phyloP scores from a whole-genome alignment of 2,329 filamentous ascomycete genomes.

The Calonectria honghensis region DNA sequence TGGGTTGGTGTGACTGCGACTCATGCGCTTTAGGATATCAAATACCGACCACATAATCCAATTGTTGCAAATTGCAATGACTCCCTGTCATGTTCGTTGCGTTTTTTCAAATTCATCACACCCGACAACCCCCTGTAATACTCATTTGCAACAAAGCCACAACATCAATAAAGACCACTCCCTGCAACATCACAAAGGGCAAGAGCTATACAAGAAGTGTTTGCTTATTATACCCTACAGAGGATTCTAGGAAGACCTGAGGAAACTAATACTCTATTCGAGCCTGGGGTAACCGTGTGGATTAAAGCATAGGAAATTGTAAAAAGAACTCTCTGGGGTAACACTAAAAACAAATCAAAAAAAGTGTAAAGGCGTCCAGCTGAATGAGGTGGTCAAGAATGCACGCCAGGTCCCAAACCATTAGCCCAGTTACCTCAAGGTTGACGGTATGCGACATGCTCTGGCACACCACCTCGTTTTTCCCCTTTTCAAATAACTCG shows the following conservation, averaged over 20 bases:
- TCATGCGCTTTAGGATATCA: background rate
- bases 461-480: constrained; percentile 37
- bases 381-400: constrained; percentile 40
- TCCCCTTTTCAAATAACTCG: constrained; percentile 36
- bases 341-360: constrained; percentile 62
- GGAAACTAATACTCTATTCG: constrained; percentile 58
- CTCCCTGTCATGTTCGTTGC: background rate
- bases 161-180: background rate
- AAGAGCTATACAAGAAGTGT: constrained; percentile 14
- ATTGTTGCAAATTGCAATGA: background rate
- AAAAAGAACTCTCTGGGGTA: constrained; percentile 58
- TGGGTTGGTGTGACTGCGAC: background rate
- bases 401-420: constrained; percentile 29
- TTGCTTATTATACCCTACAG: constrained; percentile 45
- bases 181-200: background rate
- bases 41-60: background rate
- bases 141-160: background rate
- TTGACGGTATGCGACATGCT: constrained; percentile 27
- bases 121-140: background rate
- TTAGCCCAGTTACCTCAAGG: constrained; percentile 20
- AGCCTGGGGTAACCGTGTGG: constrained; percentile 59
- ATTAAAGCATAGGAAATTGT: constrained; percentile 64
- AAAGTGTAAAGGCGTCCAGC: constrained; percentile 53
- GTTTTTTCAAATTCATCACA: background rate
- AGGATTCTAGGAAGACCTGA: constrained; percentile 47